Evolutionary conservation across 805 yeast genomes (phyloP).

Genomic region (Pichia sporocuriosa): DNA sequence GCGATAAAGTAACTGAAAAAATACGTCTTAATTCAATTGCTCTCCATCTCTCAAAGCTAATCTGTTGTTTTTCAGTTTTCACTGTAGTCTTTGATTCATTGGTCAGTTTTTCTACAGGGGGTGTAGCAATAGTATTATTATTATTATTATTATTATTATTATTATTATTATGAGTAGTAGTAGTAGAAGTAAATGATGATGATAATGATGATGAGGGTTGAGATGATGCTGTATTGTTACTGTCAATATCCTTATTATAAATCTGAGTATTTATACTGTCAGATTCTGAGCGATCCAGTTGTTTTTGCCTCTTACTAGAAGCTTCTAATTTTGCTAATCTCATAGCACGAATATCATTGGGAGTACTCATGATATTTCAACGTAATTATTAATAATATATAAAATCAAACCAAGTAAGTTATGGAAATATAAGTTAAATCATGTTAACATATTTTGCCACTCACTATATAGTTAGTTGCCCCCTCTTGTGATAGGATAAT

Average conservation of each 20-base stretch:
- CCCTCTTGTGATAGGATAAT: neutral
- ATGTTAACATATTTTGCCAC: too few relatives aligned
- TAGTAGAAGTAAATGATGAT: too few relatives aligned
- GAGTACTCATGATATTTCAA: slow-evolving; percentile 6
- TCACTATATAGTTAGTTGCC: neutral
- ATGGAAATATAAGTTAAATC: too few relatives aligned
- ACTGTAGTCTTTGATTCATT: neutral
- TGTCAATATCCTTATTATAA: too few relatives aligned
- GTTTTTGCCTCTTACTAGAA: slow-evolving; percentile 3
- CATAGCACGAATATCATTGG: slow-evolving; percentile 33
- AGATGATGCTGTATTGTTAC: too few relatives aligned
- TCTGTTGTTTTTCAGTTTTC: neutral
- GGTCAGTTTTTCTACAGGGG: neutral
- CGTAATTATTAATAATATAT: too few relatives aligned
- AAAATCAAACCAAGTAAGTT: too few relatives aligned
- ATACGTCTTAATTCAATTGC: slow-evolving; percentile 31
- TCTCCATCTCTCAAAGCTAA: slow-evolving; percentile 37
- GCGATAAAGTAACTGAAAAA: slow-evolving; percentile 31
- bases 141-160: neutral
- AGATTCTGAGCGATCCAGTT: too few relatives aligned
- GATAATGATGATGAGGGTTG: too few relatives aligned
- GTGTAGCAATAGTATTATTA: neutral
- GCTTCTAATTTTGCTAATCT: slow-evolving; percentile 44
- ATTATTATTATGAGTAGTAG: neutral
- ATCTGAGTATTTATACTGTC: too few relatives aligned